Percentiles rank a stretch among this genome's conserved stretches.
These are phyloP conservation scores for Salix caprea DNA, from an alignment of 345 rosid genomes.

Conservation along the genomic window DNA sequence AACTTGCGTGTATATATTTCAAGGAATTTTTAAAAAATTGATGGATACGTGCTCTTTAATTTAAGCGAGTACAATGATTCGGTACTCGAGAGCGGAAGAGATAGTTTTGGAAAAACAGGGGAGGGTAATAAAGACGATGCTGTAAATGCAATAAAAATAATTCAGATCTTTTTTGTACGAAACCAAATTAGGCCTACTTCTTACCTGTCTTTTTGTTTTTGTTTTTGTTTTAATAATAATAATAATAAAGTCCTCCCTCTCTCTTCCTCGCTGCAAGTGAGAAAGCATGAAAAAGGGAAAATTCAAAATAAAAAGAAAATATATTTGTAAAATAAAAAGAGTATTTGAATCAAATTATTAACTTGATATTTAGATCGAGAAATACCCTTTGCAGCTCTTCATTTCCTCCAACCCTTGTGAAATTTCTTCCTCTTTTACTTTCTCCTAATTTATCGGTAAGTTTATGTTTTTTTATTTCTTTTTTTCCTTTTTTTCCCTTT, in stretches of 20 bases:
- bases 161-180: neutral
- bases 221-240: neutral
- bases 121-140: neutral
- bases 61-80: neutral
- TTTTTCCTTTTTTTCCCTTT: neutral
- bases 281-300: neutral
- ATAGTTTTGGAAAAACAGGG: too few relatives aligned
- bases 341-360: neutral
- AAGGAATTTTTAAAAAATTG: neutral
- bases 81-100: neutral
- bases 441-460: constrained; percentile 16
- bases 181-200: neutral
- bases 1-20: neutral
- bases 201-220: neutral
- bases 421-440: neutral
- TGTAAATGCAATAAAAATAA: constrained; percentile 6
- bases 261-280: neutral
- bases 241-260: neutral
- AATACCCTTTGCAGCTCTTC: neutral
- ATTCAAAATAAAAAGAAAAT: neutral
- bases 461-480: neutral
- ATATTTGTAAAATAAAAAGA: neutral
- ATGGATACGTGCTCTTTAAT: neutral
- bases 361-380: constrained; percentile 3
- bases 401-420: neutral